Base-by-base conservation (phyloP, 805 yeast genomes). In the Candida boleticola region DNA sequence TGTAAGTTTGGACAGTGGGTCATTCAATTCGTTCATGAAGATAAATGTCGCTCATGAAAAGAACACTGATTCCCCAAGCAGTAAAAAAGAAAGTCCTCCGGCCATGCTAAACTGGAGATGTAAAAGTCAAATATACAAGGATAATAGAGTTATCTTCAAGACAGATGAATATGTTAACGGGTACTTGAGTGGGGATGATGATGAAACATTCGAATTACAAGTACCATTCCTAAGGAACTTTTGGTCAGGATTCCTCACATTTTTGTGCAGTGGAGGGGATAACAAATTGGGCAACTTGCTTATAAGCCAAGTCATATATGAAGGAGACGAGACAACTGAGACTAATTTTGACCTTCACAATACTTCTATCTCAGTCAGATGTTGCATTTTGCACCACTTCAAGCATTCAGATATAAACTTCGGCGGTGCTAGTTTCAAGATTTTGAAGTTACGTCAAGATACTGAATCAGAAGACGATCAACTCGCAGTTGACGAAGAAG, bases 211-310 rank as follows among this genome's bases (percentile, higher is more conserved):
- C 39, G 56, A 57, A 6, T 51, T 67, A 14, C 58, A 60, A 22
- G 47, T 66, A 13, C 75, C 76, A 3, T 66, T 70, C 38, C 49
- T 67, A 51, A 63, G 54, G 42, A 54, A 52, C 18, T 71, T 70
- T 47, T 64, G 72, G 64, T 52, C 62, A 1, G 75, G 76, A 0
- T 66, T 60, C 45, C 50, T 71, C 18, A 51, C 65, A 11, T 67
- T 54, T 41, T 48, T 67, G 35, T 45, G 54, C 37, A 66, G 66
- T 48, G 74, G 74, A 3, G 46, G 45, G 5, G 45, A 44, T 17
- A 50, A 45, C 26, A 20, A 43, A 40, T 22, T 48, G 48, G 19
- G 41, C 26, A 42, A 53, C 29, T 49, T 69, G 27, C 41, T 52
- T 16, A 53, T 69, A 4, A 52, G 60, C 26, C 76, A 70, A 46